A percentile compares a stretch with the other conserved stretches of the same genome.
Conservation (phyloP, 1,139 yeast genomes). For the Candida buenavistaensis region DNA sequence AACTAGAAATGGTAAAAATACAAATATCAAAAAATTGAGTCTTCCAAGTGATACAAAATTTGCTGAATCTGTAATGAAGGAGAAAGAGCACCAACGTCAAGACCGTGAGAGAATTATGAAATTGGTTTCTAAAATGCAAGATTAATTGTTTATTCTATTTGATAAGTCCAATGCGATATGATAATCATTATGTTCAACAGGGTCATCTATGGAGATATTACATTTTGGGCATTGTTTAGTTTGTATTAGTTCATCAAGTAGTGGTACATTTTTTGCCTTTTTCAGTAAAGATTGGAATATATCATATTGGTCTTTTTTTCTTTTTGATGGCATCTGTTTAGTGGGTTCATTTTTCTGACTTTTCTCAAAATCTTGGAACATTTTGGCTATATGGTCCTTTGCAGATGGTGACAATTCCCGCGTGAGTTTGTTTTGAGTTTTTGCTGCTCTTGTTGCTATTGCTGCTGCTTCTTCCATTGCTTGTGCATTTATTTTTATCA, state of each 20-base stretch:
- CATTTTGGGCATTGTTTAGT: slow-evolving; percentile 29
- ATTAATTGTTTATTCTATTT: slow-evolving; percentile 22
- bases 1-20: slow-evolving; percentile 50
- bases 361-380: slow-evolving; percentile 17
- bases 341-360: background rate
- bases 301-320: slow-evolving; percentile 13
- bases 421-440: background rate
- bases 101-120: slow-evolving; percentile 44
- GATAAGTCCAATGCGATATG: slow-evolving; percentile 43
- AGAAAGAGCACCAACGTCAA: slow-evolving; percentile 32
- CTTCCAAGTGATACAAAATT: slow-evolving; percentile 52
- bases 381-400: slow-evolving; percentile 16
- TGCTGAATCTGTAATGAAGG: slow-evolving; percentile 38
- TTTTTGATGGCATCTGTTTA: background rate
- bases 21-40: slow-evolving; percentile 41
- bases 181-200: slow-evolving; percentile 41
- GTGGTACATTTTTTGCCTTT: slow-evolving; percentile 10
- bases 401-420: slow-evolving; percentile 12
- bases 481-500: slow-evolving; percentile 20
- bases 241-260: slow-evolving; percentile 20
- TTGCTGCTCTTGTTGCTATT: background rate
- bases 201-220: slow-evolving; percentile 24
- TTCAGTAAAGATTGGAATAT: slow-evolving; percentile 22
- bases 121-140: slow-evolving; percentile 41
- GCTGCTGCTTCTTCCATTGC: slow-evolving; percentile 1